Evolutionary conservation across 2,329 filamentous ascomycete species (phyloP), one percentile per base, ranked within the genome.

Genomic region (Exophiala mesophila): DNA sequence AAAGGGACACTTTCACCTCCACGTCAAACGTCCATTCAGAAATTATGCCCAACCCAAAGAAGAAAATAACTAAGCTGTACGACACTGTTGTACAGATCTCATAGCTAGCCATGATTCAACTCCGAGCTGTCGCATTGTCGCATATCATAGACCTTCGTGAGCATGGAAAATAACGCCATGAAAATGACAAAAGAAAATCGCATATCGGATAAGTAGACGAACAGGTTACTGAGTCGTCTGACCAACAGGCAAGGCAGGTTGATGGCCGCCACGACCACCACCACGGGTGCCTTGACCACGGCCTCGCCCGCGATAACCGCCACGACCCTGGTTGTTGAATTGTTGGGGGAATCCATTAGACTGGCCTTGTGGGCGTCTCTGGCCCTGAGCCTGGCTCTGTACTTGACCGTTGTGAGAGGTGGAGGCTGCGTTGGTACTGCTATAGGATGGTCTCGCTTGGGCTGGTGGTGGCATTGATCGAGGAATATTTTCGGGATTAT

Each of bases 401-500:
- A 40, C 36, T 26, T 45, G 49, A 28, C 37, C 19, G 20, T 33
- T 47, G 5, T 31, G 46, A 28, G 41, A 42, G 20, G 45, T 20
- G n/a, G 38, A 13, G 3, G 39, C 34, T 28, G 21, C 45, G 31
- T 57, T 56, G 34, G 52, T 36, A 18, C 49, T 45, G 29, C 47
- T 39, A 32, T 34, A 38, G 34, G 49, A 44, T 30, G 55, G 53
- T 12, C 23, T 26, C 12, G 23, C 23, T 17, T 53, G 55, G 36
- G 58, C 60, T 29, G 61, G 57, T n/a, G 66, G 64, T 17, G 73
- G 53, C 46, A 55, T 50, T 3, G 92, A 92, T 23, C 89, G 82
- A 37, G 94, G 92, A 57, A 98, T 97, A 44, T 77, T 90, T 59
- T 98, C 90, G 1, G 92, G 92, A 50, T 89, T 86, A 51, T 98